phyloP scores from a whole-genome alignment of 164 flowering plant genomes.

The Protea cynaroides region DNA sequence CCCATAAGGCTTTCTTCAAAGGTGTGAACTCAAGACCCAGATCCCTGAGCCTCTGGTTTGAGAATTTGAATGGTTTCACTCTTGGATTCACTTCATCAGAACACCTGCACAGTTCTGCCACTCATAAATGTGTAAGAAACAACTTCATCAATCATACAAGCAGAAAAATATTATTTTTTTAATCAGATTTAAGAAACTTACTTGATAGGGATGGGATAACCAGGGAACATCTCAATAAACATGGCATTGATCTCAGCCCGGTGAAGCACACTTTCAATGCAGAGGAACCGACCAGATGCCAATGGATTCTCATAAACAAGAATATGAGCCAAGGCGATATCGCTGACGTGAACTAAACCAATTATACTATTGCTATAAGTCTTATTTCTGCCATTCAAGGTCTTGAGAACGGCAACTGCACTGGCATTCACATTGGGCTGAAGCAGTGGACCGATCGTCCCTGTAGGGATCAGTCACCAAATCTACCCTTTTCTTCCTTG shows the following conservation, averaged over 20 bases:
- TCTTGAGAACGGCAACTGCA: constrained; percentile 8
- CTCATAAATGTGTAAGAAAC: no score
- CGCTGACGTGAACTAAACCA: constrained; percentile 58
- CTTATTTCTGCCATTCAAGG: constrained; percentile 53
- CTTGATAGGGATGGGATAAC: constrained; percentile 68
- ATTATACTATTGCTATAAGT: constrained; percentile 54
- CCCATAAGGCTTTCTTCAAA: no score
- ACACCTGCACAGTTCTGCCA: no score
- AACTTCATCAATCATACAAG: no score
- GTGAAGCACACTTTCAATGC: constrained; percentile 61
- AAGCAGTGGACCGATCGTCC: constrained; percentile 25
- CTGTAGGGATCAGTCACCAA: constrained; percentile 31
- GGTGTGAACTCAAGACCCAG: no score
- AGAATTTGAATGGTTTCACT: no score
- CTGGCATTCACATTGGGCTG: constrained; percentile 43
- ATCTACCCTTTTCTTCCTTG: constrained; percentile 25
- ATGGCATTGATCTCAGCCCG: constrained; percentile 66
- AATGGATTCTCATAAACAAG: no score
- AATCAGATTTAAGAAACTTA: constrained; percentile 22
- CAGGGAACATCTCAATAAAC: constrained; percentile 55
- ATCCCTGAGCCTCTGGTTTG: no score
- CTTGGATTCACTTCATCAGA: no score
- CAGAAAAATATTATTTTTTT: no score
- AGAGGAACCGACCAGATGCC: constrained; percentile 46
- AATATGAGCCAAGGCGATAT: constrained; percentile 31